Percentiles rank a stretch among this genome's conserved stretches.
These are phyloP conservation scores for Furcasterigmium sp. DNA, from an alignment of 2,329 filamentous ascomycete genomes.

Conservation along the genomic window DNA sequence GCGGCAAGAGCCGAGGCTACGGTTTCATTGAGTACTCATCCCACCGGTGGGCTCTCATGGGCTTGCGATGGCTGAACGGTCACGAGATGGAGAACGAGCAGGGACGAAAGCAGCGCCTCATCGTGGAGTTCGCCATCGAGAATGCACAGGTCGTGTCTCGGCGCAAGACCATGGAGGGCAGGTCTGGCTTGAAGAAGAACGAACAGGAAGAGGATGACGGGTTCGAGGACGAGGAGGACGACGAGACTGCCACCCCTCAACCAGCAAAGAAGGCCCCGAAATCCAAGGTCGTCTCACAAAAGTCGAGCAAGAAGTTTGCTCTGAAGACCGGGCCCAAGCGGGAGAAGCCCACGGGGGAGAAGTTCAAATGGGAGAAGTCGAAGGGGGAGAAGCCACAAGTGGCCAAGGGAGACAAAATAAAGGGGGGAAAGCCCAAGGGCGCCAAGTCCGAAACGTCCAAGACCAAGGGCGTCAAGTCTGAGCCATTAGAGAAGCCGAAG, in stretches of 20 bases:
- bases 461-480: slow-evolving; percentile 5
- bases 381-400: slow-evolving; percentile 4
- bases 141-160: slow-evolving; percentile 93
- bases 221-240: slow-evolving; percentile 23
- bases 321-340: slow-evolving; percentile 23
- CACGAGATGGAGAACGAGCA: slow-evolving; percentile 52
- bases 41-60: slow-evolving; percentile 92
- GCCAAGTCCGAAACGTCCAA: slow-evolving; percentile 20
- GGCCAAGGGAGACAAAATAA: background rate
- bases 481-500: background rate
- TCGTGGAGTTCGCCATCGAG: slow-evolving; percentile 97
- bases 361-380: slow-evolving; percentile 16
- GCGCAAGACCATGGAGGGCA: slow-evolving; percentile 38
- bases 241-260: slow-evolving; percentile 19
- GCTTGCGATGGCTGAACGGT: slow-evolving; percentile 87
- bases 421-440: slow-evolving; percentile 23
- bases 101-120: slow-evolving; percentile 81
- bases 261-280: slow-evolving; percentile 24
- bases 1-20: slow-evolving; percentile 84
- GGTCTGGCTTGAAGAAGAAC: slow-evolving; percentile 12
- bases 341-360: slow-evolving; percentile 27
- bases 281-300: slow-evolving; percentile 24
- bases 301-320: slow-evolving; percentile 25
- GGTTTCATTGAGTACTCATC: slow-evolving; percentile 96
- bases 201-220: slow-evolving; percentile 10